Percentiles rank a stretch among this genome's conserved stretches.
Evolutionary conservation across 208 protist genomes (phyloP).

Genomic region (Crithidia acanthocephali): DNA sequence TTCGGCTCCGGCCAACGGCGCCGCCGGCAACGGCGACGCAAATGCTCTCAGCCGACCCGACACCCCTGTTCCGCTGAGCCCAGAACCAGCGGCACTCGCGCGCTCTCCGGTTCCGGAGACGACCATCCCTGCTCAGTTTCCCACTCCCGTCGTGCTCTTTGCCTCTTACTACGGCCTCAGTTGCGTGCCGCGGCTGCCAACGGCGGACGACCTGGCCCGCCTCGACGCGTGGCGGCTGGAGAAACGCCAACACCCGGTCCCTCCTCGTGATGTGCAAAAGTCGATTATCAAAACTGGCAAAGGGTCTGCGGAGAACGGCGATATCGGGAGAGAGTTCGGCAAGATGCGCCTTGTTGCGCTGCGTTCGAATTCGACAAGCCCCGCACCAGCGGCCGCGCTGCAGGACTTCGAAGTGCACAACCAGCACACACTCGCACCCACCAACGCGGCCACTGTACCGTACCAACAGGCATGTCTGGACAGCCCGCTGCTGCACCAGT

Average conservation of each 20-base stretch:
- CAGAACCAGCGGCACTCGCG: neutral
- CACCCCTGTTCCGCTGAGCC: neutral
- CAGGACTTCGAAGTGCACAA: conserved; percentile 21
- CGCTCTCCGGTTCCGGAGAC: conserved; percentile 13
- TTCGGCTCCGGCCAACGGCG: neutral
- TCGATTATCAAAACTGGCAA: conserved; percentile 8
- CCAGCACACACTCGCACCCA: conserved; percentile 8
- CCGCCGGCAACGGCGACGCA: neutral
- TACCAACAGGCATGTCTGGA: conserved; percentile 14
- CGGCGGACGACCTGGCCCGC: conserved; percentile 20
- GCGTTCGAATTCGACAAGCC: conserved; percentile 7
- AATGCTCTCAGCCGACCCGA: neutral
- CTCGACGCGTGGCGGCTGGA: conserved; percentile 19
- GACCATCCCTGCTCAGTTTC: conserved; percentile 52
- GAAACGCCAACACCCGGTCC: neutral
- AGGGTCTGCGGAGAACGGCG: conserved; percentile 2
- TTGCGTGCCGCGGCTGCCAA: conserved; percentile 58
- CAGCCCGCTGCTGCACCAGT: conserved; percentile 31
- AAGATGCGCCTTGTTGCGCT: conserved; percentile 4
- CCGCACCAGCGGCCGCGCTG: conserved; percentile 11
- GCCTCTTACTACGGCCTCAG: conserved; percentile 52
- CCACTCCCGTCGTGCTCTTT: conserved; percentile 60
- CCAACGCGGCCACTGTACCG: conserved; percentile 8
- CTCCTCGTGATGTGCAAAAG: conserved; percentile 10
- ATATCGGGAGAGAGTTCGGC: neutral